Evolutionary conservation across 2,329 filamentous ascomycete species (phyloP).

Genomic region (Talaromyces sp.): DNA sequence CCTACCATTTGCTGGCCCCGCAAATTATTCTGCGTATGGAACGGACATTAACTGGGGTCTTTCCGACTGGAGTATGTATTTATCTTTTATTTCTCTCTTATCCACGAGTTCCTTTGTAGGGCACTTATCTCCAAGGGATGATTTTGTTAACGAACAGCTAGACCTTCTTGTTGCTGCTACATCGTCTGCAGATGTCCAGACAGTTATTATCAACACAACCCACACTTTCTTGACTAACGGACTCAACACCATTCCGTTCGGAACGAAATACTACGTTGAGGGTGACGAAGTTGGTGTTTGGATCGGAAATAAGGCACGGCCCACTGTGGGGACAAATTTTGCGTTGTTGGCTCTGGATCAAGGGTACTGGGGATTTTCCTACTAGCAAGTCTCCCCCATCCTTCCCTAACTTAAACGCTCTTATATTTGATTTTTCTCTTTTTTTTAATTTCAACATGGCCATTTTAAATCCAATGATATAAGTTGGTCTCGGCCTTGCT

Average conservation of each 20-base stretch:
- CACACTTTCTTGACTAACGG: conserved; percentile 40
- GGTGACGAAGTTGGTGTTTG: conserved; percentile 27
- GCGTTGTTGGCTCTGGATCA: conserved; percentile 32
- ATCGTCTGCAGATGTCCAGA: conserved; percentile 23
- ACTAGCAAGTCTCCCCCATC: not conserved
- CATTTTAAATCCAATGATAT: not conserved
- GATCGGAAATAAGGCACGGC: conserved; percentile 34
- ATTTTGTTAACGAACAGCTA: conserved; percentile 23
- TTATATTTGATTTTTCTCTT: not conserved
- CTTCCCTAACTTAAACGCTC: not conserved
- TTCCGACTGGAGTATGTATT: conserved; percentile 2
- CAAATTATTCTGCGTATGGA: not conserved
- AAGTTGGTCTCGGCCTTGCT: not conserved
- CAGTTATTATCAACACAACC: conserved; percentile 37
- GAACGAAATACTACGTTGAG: conserved; percentile 38
- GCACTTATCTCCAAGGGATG: not conserved
- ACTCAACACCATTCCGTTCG: conserved; percentile 41
- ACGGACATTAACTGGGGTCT: not conserved
- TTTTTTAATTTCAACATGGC: not conserved
- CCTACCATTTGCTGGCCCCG: not conserved
- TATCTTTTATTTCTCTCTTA: not conserved
- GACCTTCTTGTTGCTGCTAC: conserved; percentile 42
- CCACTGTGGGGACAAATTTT: conserved; percentile 42
- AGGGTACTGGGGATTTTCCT: conserved; percentile 19
- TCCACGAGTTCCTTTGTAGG: not conserved